These are phyloP conservation scores for Hypericum perforatum DNA, from an alignment of 345 rosid genomes.

Conservation along the genomic window DNA sequence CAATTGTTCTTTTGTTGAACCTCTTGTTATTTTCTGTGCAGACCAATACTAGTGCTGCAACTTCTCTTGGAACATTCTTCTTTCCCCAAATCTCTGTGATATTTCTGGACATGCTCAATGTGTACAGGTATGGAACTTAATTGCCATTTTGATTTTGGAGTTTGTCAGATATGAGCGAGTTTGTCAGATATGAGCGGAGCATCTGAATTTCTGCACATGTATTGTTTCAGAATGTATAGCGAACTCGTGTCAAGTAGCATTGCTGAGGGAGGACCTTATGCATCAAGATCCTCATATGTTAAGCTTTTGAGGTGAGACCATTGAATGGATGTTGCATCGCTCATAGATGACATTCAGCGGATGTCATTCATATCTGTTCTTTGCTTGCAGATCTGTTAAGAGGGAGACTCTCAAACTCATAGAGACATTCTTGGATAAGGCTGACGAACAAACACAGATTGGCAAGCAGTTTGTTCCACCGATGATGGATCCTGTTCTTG, in stretches of 20 bases:
- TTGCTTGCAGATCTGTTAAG: constrained; percentile 74
- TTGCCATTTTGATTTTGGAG: neutral
- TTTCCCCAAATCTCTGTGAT: constrained; percentile 76
- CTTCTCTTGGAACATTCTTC: constrained; percentile 83
- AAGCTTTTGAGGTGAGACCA: constrained; percentile 69
- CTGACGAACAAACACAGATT: constrained; percentile 94
- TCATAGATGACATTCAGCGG: neutral
- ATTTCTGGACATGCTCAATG: constrained; percentile 97
- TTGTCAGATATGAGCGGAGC: constrained; percentile 2
- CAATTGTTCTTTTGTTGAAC: too few relatives aligned
- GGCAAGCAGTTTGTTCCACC: constrained; percentile 99
- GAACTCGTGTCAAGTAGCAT: constrained; percentile 94
- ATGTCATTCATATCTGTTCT: constrained; percentile 6
- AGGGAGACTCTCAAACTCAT: constrained; percentile 96
- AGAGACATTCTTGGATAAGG: constrained; percentile 97
- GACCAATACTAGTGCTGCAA: constrained; percentile 98
- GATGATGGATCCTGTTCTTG: constrained; percentile 97
- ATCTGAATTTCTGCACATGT: constrained; percentile 7
- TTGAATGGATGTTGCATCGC: constrained; percentile 7
- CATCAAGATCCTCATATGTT: constrained; percentile 82
- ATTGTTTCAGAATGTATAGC: constrained; percentile 90
- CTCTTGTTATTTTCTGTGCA: constrained; percentile 27
- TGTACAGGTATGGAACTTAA: constrained; percentile 55
- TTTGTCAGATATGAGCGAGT: neutral
- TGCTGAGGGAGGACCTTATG: constrained; percentile 87